These are phyloP conservation scores for Ophiostoma ips DNA, from an alignment of 2,329 filamentous ascomycete species.

Conservation along the genomic window DNA sequence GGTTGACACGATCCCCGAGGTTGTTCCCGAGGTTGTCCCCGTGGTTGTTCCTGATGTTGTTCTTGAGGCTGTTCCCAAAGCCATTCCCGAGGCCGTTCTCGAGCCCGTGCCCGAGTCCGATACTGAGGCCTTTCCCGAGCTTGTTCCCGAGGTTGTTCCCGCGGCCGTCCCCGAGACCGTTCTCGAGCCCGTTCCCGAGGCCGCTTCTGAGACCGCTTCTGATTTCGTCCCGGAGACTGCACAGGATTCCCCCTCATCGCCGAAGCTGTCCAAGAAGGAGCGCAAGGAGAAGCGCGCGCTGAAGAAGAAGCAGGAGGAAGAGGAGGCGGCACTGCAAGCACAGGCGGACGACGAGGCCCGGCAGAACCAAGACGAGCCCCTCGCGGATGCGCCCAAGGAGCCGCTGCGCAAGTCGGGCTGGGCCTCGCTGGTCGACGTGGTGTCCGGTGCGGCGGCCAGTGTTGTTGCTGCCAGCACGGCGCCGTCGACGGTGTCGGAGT, in stretches of 20 bases:
- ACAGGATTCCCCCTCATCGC: neutral
- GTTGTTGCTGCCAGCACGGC: slow-evolving; percentile 13
- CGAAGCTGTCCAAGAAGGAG: neutral
- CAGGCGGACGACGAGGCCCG: neutral
- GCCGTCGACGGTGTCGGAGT: neutral
- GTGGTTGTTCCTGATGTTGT: neutral
- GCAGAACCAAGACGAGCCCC: too few relatives aligned
- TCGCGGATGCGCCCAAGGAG: neutral
- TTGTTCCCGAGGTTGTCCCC: neutral
- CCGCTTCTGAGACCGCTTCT: neutral
- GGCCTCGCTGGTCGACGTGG: slow-evolving; percentile 38
- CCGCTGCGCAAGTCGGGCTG: slow-evolving; percentile 26
- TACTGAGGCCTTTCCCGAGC: neutral
- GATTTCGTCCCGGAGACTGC: neutral
- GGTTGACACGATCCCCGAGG: neutral
- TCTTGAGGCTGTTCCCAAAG: neutral
- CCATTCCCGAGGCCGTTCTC: neutral
- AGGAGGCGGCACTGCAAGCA: neutral
- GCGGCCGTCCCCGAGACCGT: neutral
- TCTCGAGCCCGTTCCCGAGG: neutral
- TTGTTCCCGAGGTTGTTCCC: neutral
- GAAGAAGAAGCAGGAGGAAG: neutral
- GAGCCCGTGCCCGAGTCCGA: neutral
- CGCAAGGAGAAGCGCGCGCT: neutral
- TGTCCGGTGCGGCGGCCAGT: slow-evolving; percentile 26